These are phyloP conservation scores for Pleurotus pulmonarius DNA, from an alignment of 768 basidiomycete species.

Conservation along the genomic window DNA sequence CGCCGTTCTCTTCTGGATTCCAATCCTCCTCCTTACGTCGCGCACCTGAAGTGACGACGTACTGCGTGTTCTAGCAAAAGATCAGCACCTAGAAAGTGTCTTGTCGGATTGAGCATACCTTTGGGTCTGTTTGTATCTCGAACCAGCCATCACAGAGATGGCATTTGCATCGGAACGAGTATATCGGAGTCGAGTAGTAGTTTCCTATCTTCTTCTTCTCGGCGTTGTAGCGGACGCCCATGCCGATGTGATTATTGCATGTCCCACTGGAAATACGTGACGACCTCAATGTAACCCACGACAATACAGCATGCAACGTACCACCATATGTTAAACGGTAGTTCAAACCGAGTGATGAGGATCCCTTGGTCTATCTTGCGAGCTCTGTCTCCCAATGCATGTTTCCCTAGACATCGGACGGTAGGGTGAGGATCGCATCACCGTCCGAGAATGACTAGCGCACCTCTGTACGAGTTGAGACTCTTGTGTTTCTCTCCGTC, in stretches of 20 bases:
- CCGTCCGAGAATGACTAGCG: constrained; percentile 6
- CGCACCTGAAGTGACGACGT: constrained; percentile 92
- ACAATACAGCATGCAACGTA: constrained; percentile 30
- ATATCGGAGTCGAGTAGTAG: constrained; percentile 95
- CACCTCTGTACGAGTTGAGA: constrained; percentile 71
- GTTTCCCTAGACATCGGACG: constrained; percentile 60
- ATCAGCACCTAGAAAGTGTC: background rate
- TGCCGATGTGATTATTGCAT: constrained; percentile 96
- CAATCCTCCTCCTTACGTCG: constrained; percentile 93
- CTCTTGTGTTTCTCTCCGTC: constrained; percentile 49
- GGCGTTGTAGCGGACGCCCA: constrained; percentile 99
- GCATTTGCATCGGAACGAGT: constrained; percentile 95
- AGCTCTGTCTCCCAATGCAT: constrained; percentile 90
- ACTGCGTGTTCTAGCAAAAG: constrained; percentile 78
- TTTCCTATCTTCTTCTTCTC: constrained; percentile 97
- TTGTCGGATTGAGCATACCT: constrained; percentile 47
- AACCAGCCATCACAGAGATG: constrained; percentile 97
- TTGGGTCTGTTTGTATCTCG: constrained; percentile 95
- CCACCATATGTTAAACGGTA: constrained; percentile 98
- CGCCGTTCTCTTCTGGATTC: constrained; percentile 95
- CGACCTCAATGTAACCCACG: background rate
- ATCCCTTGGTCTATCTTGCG: constrained; percentile 96
- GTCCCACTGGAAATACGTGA: constrained; percentile 55
- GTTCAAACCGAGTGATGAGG: constrained; percentile 90
- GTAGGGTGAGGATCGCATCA: constrained; percentile 9